Conservation (phyloP, 2,329 filamentous ascomycete genomes). For the Dothistroma pini region DNA sequence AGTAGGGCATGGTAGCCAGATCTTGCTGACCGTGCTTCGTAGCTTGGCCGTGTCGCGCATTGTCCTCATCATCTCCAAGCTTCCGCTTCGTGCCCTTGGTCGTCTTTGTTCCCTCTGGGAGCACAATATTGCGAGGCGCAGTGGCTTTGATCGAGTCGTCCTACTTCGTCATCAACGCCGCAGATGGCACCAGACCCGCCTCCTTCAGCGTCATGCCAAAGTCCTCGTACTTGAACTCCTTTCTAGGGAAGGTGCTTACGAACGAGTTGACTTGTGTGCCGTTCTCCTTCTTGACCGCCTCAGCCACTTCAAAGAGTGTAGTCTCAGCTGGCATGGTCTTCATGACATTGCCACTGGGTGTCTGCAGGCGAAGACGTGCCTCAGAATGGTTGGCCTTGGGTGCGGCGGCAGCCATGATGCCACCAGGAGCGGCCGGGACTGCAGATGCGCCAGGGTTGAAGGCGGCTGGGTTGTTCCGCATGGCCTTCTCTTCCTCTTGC, state of each 20-base stretch:
- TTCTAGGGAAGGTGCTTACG: constrained; percentile 80
- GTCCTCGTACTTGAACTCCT: constrained; percentile 67
- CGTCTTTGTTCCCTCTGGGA: not conserved
- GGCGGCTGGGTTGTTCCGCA: constrained; percentile 69
- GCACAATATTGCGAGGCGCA: not conserved
- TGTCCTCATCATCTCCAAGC: not conserved
- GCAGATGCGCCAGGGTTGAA: constrained; percentile 46
- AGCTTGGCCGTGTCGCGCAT: not conserved
- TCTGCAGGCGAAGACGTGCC: constrained; percentile 77
- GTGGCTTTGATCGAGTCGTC: not conserved
- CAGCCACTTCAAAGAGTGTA: constrained; percentile 87
- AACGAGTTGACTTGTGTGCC: constrained; percentile 71
- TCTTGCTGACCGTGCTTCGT: not conserved
- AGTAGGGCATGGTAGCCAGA: not conserved
- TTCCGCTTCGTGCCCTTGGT: not conserved
- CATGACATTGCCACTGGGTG: constrained; percentile 67
- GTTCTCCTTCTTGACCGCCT: constrained; percentile 67
- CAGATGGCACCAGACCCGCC: constrained; percentile 82
- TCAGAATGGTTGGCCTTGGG: constrained; percentile 72
- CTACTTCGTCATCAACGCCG: constrained; percentile 56
- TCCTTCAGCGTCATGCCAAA: constrained; percentile 92
- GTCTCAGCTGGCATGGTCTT: constrained; percentile 88
- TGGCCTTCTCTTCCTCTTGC: constrained; percentile 79
- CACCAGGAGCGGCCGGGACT: constrained; percentile 43
- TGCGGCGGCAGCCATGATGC: constrained; percentile 29